phyloP scores from a whole-genome alignment of 805 yeast genomes.

The Kodamaea kaohsiungensis region DNA sequence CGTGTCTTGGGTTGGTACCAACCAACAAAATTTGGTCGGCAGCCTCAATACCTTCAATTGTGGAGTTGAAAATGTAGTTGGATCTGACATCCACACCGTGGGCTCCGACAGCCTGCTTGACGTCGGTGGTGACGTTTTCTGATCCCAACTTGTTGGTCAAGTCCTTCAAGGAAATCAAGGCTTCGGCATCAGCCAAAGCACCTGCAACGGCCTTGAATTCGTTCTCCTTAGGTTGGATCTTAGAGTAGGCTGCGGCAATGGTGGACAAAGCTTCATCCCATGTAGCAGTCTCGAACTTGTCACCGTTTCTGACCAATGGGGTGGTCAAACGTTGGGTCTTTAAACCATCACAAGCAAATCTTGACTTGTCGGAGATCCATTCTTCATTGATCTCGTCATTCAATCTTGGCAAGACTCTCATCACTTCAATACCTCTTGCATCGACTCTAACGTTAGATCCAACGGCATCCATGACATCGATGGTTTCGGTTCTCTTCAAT shows the following conservation, averaged over 20 bases:
- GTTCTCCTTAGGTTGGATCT: conserved; percentile 58
- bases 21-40: conserved; percentile 79
- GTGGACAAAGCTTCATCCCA: conserved; percentile 85
- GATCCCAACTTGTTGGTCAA: conserved; percentile 74
- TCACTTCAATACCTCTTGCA: conserved; percentile 82
- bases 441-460: conserved; percentile 86
- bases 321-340: conserved; percentile 83
- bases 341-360: conserved; percentile 84
- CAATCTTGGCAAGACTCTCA: conserved; percentile 83
- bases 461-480: conserved; percentile 80
- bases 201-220: conserved; percentile 84
- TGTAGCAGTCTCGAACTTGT: conserved; percentile 68
- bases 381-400: conserved; percentile 88
- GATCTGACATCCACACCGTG: conserved; percentile 76
- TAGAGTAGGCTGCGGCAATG: conserved; percentile 60
- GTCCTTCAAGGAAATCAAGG: conserved; percentile 80
- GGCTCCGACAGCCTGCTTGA: conserved; percentile 53
- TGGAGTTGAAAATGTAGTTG: conserved; percentile 77
- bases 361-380: conserved; percentile 87
- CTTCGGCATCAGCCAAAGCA: conserved; percentile 78
- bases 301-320: conserved; percentile 73
- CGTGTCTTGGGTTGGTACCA: conserved; percentile 88
- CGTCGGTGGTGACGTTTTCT: conserved; percentile 77
- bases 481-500: conserved; percentile 81
- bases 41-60: conserved; percentile 75